Conservation (phyloP, 2,329 filamentous ascomycete genomes). For the Ceratocystis cacaofunesta region DNA sequence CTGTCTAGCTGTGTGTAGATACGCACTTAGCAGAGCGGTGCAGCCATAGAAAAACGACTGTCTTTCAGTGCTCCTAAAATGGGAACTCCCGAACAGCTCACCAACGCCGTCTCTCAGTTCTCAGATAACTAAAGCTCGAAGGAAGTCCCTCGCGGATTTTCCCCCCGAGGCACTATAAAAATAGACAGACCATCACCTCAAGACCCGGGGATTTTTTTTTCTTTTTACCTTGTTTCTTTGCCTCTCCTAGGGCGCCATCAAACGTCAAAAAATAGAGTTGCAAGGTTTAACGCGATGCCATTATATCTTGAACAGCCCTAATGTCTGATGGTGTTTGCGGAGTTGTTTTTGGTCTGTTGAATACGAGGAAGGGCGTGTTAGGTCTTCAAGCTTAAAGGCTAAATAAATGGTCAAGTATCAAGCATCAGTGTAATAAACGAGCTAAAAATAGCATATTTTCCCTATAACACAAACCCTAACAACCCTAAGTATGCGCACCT, state of each 20-base stretch:
- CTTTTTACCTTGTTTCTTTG: neutral
- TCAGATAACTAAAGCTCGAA: too few relatives aligned
- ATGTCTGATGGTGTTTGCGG: neutral
- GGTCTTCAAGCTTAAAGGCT: neutral
- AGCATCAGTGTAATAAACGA: neutral
- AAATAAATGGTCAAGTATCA: neutral
- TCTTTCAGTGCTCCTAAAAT: too few relatives aligned
- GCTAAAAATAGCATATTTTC: neutral
- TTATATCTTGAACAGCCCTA: neutral
- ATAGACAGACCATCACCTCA: too few relatives aligned
- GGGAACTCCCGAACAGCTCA: too few relatives aligned
- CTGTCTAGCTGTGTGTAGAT: neutral
- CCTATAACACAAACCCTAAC: neutral
- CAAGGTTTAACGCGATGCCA: neutral
- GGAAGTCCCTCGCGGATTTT: too few relatives aligned
- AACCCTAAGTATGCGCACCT: neutral
- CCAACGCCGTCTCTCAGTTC: too few relatives aligned
- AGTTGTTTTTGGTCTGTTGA: neutral
- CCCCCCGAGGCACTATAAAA: too few relatives aligned
- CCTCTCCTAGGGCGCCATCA: neutral
- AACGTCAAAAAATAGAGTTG: neutral
- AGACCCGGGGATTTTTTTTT: too few relatives aligned
- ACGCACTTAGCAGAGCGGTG: too few relatives aligned
- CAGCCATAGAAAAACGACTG: too few relatives aligned
- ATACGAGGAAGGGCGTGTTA: neutral